A percentile compares a stretch with the other conserved stretches of the same genome.
Conservation (phyloP, 2,329 filamentous ascomycete genomes). For the Diaporthe capsici region DNA sequence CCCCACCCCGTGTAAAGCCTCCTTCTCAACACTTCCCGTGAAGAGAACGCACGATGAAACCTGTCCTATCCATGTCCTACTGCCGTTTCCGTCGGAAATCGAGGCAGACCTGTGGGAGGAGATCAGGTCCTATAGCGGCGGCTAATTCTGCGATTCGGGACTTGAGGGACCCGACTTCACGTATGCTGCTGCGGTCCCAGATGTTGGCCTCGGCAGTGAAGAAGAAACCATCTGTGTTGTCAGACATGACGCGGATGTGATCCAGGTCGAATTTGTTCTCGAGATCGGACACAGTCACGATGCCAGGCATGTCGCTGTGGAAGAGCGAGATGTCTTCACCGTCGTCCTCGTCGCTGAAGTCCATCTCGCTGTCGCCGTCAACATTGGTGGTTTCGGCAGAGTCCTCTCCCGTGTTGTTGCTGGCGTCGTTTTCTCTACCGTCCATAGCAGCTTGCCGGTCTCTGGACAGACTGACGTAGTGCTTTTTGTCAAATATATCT, state of each 20-base stretch:
- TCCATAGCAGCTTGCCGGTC: conserved; percentile 44
- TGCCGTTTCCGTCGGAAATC: conserved; percentile 59
- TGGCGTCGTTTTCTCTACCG: conserved; percentile 45
- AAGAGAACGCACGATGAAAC: background rate
- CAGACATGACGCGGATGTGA: conserved; percentile 68
- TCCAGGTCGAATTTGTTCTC: conserved; percentile 67
- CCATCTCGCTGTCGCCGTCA: conserved; percentile 42
- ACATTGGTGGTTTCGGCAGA: conserved; percentile 41
- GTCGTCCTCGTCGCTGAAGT: conserved; percentile 40
- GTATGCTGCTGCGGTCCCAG: conserved; percentile 70
- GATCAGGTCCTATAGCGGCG: conserved; percentile 74
- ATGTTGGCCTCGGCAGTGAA: conserved; percentile 66
- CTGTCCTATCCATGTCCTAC: conserved; percentile 18
- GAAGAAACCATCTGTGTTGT: conserved; percentile 54
- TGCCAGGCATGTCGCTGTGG: conserved; percentile 75
- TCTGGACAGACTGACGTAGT: conserved; percentile 67
- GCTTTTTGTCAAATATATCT: conserved; percentile 64
- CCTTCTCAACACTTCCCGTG: background rate
- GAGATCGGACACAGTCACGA: conserved; percentile 69
- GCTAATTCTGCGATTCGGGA: conserved; percentile 76
- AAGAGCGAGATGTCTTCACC: conserved; percentile 62
- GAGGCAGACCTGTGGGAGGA: conserved; percentile 70
- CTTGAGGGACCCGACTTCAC: conserved; percentile 67
- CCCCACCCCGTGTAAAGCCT: background rate
- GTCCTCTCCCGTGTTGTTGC: conserved; percentile 46